These are phyloP conservation scores for Penicillium paradoxum DNA, from an alignment of 495 filamentous ascomycete species.

Conservation along the genomic window DNA sequence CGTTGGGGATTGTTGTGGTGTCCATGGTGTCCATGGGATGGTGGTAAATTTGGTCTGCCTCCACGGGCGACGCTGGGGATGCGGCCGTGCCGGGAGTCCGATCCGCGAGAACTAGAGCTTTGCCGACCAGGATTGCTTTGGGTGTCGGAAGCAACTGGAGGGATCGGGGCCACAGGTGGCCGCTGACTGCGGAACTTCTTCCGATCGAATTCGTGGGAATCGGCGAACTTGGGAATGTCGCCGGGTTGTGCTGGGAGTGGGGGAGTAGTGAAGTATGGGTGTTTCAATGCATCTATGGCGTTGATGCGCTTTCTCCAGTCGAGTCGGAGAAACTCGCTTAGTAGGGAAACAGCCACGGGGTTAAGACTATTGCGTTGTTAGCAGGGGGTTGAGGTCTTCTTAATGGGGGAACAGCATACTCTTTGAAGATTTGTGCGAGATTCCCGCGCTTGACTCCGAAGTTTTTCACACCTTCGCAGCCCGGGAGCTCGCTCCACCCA, in stretches of 20 bases:
- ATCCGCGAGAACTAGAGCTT: constrained; percentile 27
- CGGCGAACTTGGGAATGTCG: constrained; percentile 83
- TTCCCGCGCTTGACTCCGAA: constrained; percentile 61
- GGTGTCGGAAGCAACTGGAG: constrained; percentile 79
- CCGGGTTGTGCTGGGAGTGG: constrained; percentile 76
- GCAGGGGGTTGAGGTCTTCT: background rate
- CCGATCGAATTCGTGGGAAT: constrained; percentile 93
- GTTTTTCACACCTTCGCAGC: constrained; percentile 67
- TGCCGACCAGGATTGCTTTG: constrained; percentile 60
- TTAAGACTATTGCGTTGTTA: constrained; percentile 33
- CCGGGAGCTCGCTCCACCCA: constrained; percentile 75
- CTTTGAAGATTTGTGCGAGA: constrained; percentile 65
- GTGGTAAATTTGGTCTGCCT: constrained; percentile 17
- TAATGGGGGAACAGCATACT: constrained; percentile 38
- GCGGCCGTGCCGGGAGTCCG: constrained; percentile 30
- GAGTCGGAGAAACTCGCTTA: constrained; percentile 78
- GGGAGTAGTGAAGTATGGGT: constrained; percentile 78
- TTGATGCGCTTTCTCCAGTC: constrained; percentile 87
- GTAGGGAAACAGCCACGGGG: constrained; percentile 66
- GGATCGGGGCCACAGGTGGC: constrained; percentile 76
- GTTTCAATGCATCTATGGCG: constrained; percentile 87
- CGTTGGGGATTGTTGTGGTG: constrained; percentile 20
- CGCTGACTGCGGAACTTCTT: constrained; percentile 79
- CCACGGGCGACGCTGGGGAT: constrained; percentile 31
- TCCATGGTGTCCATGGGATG: background rate